Percentiles rank a stretch among this genome's conserved stretches.
Conservation (phyloP, 1,139 yeast species). For the Saccharomyces hybrid region DNA sequence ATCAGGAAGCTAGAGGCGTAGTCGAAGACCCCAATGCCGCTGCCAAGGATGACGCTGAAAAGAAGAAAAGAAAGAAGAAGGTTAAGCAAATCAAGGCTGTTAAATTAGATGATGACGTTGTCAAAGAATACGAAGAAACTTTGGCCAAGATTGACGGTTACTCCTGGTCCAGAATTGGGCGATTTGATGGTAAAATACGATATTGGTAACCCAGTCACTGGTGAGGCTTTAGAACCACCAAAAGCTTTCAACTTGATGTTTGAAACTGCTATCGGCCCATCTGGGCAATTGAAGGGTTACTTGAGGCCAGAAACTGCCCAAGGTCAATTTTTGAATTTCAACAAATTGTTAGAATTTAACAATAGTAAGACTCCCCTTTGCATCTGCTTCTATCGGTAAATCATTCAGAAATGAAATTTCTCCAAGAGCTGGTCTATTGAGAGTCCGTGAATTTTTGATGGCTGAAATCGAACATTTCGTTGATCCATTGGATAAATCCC, state of each 20-base stretch:
- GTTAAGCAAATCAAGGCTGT: constrained; percentile 89
- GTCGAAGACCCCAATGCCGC: constrained; percentile 45
- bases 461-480: constrained; percentile 99
- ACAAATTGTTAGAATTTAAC: constrained; percentile 87
- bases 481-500: constrained; percentile 82
- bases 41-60: constrained; percentile 58
- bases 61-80: constrained; percentile 89
- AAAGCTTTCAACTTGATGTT: constrained; percentile 96
- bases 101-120: constrained; percentile 73
- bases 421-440: constrained; percentile 92
- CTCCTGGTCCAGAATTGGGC: constrained; percentile 88
- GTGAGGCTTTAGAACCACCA: constrained; percentile 81
- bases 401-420: constrained; percentile 98
- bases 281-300: constrained; percentile 91
- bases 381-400: constrained; percentile 97
- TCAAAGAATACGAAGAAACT: constrained; percentile 65
- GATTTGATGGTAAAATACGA: constrained; percentile 72
- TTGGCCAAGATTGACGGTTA: constrained; percentile 93
- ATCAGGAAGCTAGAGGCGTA: constrained; percentile 87
- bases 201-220: constrained; percentile 86
- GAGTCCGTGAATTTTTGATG: constrained; percentile 98
- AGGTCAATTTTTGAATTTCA: constrained; percentile 95
- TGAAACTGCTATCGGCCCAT: constrained; percentile 98
- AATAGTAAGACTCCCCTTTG: constrained; percentile 97
- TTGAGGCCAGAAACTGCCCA: constrained; percentile 99